Evolutionary conservation across 2,329 filamentous ascomycete genomes (phyloP), one percentile per base, ranked within the genome.

Genomic region (Paecilomyces formosus): DNA sequence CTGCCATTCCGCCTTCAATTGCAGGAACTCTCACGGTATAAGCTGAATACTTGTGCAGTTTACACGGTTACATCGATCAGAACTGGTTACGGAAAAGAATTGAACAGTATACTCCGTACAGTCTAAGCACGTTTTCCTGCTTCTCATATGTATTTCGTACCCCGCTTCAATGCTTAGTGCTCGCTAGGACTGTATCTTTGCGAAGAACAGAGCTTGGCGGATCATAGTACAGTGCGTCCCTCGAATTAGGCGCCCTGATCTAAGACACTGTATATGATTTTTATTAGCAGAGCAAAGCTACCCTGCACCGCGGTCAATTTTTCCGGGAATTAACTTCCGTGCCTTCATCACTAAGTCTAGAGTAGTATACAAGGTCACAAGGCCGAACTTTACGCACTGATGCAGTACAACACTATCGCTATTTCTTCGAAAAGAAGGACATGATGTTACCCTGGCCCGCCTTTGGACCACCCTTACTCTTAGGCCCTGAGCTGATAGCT

Each of bases 341-440:
- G n/a, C 39, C 13, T 45, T 45, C 39, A 45, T 45, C n/a, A 45
- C 39, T 45, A 45, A 45, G 39, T 8, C n/a, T 9, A 45, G 15
- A 45, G 39, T 45, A 15, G 39, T 45, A 26, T 52, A 54, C 18
- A 54, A 35, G 53, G 53, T 54, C 18, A 28, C 50, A 52, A 9
- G 26, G 22, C 11, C 11, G 21, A 52, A 24, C 21, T 24, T 24
- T 13, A 24, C 11, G 26, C 50, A 52, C 21, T 26, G 50, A 22
- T 8, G 5, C 28, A 24, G 18, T 54, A 30, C 53, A 54, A 22
- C 31, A 60, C 58, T 30, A 60, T 24, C 52, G 49, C 67, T 69
- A 89, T 68, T 92, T 94, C 79, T 95, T 96, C 50, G 83, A 82
- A 73, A 96, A 96, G 76, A 96, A 96, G 0, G 88, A 91, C 88